Base-by-base conservation (phyloP, 352 stramenopile genomes). In the Phytophthora syringae region DNA sequence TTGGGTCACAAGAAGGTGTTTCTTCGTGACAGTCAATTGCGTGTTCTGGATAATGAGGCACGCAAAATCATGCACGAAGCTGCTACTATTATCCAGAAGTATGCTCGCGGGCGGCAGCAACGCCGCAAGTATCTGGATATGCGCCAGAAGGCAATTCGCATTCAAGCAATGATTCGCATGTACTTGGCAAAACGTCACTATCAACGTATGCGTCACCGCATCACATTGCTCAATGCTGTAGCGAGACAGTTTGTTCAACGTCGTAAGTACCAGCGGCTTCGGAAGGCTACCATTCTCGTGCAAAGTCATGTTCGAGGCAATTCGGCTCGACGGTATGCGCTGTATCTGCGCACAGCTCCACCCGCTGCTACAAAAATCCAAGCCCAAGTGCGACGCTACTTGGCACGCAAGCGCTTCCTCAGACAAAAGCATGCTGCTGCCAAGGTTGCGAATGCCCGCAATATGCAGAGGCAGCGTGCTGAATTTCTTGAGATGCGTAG, bases 1-100 rank as follows among this genome's bases (percentile, higher is more conserved):
- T 61, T 96, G 13, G 88, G 88, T 16, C 84, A 96, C 76, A 93
- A 94, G 57, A 96, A 96, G 50, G 88, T 96, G 0, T 96, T 96
- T 34, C 74, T 96, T 51, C 86, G 88, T 43, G 88, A 96, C 55
- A 90, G 82, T 30, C 86, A 95, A 47, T 63, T 96, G 37, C 85
- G 88, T 12, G 82, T 89, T 37, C 62, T 96, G 16, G 88, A 96
- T 49, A 94, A 93, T 24, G 86, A 94, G 65, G 80, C 81, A 1
- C 84, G 87, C n/a, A 95, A 93, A 66, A 91, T 96, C 60, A 89
- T 84, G n/a, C 75, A 90, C 11, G 80, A 94, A 10, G 88, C 88
- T 7, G 85, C 84, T 24, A 91, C 67, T 9, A 67, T 82, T 22
- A 89, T 95, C 43, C 88, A 96, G 40, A 94, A 92, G 64, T 77